phyloP scores from a whole-genome alignment of 169 alveolate species.

The Plasmodium knowlesi region DNA sequence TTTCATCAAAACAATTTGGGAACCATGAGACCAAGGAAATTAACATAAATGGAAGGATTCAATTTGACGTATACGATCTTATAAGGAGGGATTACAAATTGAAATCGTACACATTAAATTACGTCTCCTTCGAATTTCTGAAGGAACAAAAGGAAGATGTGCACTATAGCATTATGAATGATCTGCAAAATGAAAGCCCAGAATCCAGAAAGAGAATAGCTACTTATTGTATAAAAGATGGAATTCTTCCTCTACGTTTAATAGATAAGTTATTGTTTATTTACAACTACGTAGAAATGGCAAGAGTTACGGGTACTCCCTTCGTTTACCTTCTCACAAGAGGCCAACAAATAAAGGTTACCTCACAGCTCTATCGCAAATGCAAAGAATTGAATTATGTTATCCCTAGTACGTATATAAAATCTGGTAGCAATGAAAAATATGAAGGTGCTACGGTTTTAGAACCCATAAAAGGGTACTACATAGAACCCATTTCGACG shows the following conservation, averaged over 20 bases:
- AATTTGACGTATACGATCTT: slow-evolving; percentile 96
- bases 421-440: slow-evolving; percentile 80
- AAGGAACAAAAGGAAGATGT: slow-evolving; percentile 99
- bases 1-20: slow-evolving; percentile 93
- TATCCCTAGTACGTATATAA: slow-evolving; percentile 91
- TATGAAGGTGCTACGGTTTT: slow-evolving; percentile 97
- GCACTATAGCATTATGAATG: slow-evolving; percentile 96
- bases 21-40: slow-evolving; percentile 93
- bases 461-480: slow-evolving; percentile 95
- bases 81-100: slow-evolving; percentile 97
- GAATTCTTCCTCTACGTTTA: slow-evolving; percentile 95
- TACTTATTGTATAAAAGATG: slow-evolving; percentile 99
- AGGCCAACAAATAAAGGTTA: slow-evolving; percentile 99
- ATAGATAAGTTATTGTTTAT: slow-evolving; percentile 96
- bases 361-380: slow-evolving; percentile 94
- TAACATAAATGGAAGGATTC: slow-evolving; percentile 96
- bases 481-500: slow-evolving; percentile 98
- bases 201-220: slow-evolving; percentile 98
- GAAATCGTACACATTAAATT: slow-evolving; percentile 96
- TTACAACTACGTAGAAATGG: slow-evolving; percentile 98
- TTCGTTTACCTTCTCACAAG: slow-evolving; percentile 92
- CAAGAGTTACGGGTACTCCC: slow-evolving; percentile 99
- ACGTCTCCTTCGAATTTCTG: slow-evolving; percentile 96
- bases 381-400: slow-evolving; percentile 91
- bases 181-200: slow-evolving; percentile 93